phyloP scores from a whole-genome alignment of 2,329 filamentous ascomycete genomes.

The Tolypocladium ophioglossoides region DNA sequence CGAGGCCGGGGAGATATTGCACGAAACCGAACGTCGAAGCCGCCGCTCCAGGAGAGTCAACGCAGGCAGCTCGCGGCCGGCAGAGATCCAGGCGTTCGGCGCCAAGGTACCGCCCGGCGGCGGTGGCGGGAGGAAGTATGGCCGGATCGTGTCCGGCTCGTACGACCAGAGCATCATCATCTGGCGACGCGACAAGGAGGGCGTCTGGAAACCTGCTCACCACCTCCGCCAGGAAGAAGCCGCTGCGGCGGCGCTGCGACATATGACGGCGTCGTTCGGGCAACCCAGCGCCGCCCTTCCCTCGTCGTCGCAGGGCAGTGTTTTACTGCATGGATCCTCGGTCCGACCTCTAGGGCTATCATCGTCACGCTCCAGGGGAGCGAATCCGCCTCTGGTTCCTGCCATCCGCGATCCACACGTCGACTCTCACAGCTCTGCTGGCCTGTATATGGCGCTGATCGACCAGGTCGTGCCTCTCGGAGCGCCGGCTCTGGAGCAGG shows the following conservation, averaged over 20 bases:
- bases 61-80: slow-evolving; percentile 62
- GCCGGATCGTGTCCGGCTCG: slow-evolving; percentile 91
- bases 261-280: slow-evolving; percentile 5
- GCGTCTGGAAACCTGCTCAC: slow-evolving; percentile 72
- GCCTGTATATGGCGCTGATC: slow-evolving; percentile 40
- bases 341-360: not conserved
- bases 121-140: slow-evolving; percentile 79
- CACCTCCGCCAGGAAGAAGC: slow-evolving; percentile 66
- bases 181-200: slow-evolving; percentile 79
- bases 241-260: slow-evolving; percentile 35
- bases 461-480: slow-evolving; percentile 43
- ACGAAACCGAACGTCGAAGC: slow-evolving; percentile 19
- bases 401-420: not conserved
- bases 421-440: slow-evolving; percentile 12
- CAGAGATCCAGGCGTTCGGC: slow-evolving; percentile 69
- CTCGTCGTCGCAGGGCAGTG: not conserved
- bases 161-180: slow-evolving; percentile 96
- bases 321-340: not conserved
- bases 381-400: not conserved
- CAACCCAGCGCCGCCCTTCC: not conserved
- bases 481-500: slow-evolving; percentile 31
- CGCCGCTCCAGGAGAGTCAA: slow-evolving; percentile 40
- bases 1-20: slow-evolving; percentile 36
- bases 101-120: slow-evolving; percentile 85
- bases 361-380: not conserved